These are phyloP conservation scores for Breviolum minutum DNA, from an alignment of 73 alveolate genomes.

Conservation along the genomic window DNA sequence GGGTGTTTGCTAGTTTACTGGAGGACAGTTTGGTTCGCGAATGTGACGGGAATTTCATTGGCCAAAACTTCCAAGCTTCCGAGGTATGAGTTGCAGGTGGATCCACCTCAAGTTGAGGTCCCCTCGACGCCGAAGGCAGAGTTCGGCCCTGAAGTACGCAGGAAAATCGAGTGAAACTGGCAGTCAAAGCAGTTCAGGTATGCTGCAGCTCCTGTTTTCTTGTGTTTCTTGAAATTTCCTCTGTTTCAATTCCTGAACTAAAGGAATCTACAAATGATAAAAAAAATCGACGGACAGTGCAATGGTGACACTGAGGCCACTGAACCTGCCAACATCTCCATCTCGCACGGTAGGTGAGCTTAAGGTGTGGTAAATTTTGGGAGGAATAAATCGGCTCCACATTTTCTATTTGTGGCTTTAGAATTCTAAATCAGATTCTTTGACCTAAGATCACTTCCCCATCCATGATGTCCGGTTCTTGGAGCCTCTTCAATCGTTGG, in stretches of 20 bases:
- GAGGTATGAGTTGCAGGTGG: slow-evolving; percentile 56
- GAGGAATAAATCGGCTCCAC: background rate
- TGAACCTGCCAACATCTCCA: slow-evolving; percentile 37
- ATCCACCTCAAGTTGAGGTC: slow-evolving; percentile 19
- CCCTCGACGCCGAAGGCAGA: slow-evolving; percentile 64
- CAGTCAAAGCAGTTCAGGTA: too few species aligned
- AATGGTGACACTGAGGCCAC: slow-evolving; percentile 14
- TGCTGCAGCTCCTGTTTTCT: too few species aligned
- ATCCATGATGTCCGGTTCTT: background rate
- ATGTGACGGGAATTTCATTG: background rate
- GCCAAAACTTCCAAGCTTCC: background rate
- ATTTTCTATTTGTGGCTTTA: too few species aligned
- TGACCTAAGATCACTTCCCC: background rate
- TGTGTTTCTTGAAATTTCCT: too few species aligned
- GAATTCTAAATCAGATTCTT: too few species aligned
- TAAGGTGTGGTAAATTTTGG: background rate
- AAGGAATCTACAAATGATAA: too few species aligned
- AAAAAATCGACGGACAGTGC: too few species aligned
- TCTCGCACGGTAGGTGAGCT: slow-evolving; percentile 65
- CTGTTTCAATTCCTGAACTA: too few species aligned
- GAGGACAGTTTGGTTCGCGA: background rate
- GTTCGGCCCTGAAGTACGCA: background rate
- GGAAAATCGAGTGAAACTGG: too few species aligned
- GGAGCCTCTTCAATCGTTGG: background rate
- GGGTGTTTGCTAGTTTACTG: too few species aligned